phyloP scores from a whole-genome alignment of 108 stramenopile species.

The Nitzschia sp. region DNA sequence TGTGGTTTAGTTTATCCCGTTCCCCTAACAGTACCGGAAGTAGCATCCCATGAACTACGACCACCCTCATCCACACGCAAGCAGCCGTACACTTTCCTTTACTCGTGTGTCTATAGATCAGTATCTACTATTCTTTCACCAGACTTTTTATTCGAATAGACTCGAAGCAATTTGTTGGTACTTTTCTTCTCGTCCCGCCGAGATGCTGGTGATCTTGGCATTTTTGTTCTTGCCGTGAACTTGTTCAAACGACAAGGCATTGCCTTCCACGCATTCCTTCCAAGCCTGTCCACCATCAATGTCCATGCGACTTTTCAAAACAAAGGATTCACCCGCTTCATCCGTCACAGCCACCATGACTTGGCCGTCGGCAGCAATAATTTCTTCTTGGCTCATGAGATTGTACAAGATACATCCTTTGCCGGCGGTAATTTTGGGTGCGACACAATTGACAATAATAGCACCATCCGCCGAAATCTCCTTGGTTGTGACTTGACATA shows the following conservation, averaged over 20 bases:
- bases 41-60: too few relatives aligned
- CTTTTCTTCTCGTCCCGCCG: constrained; percentile 47
- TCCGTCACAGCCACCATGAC: constrained; percentile 90
- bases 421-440: constrained; percentile 89
- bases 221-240: constrained; percentile 83
- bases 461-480: constrained; percentile 88
- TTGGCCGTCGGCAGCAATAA: constrained; percentile 85
- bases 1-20: too few relatives aligned
- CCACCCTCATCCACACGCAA: too few relatives aligned
- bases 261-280: constrained; percentile 81
- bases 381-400: constrained; percentile 79
- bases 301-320: constrained; percentile 67
- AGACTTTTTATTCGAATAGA: too few relatives aligned
- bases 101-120: too few relatives aligned
- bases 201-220: constrained; percentile 76
- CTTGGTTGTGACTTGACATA: constrained; percentile 74
- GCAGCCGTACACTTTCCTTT: too few relatives aligned
- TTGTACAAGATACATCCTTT: constrained; percentile 94
- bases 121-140: too few relatives aligned
- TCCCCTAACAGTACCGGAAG: too few relatives aligned
- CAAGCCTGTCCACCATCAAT: constrained; percentile 91
- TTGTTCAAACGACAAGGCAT: constrained; percentile 83
- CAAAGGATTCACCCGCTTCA: constrained; percentile 63
- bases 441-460: constrained; percentile 97
- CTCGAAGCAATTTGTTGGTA: constrained; percentile 6